Evolutionary conservation across 129 eudicot genomes (phyloP).

Genomic region (Escallonia rubra): DNA sequence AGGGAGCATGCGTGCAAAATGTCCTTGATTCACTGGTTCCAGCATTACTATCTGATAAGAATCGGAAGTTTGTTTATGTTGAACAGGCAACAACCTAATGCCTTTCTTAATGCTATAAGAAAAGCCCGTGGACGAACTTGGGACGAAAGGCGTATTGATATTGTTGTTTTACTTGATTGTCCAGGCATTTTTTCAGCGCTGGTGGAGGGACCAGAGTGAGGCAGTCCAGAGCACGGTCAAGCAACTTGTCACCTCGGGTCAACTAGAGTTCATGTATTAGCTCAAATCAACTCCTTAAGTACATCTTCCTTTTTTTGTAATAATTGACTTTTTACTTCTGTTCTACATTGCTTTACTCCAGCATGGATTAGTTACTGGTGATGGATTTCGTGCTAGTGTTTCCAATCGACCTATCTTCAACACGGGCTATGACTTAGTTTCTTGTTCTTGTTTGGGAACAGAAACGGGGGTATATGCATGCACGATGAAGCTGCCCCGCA

Average conservation of each 20-base stretch:
- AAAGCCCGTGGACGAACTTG: background rate
- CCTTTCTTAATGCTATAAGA: background rate
- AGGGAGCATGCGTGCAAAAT: slow-evolving; percentile 90
- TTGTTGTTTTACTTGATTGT: background rate
- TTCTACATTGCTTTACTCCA: background rate
- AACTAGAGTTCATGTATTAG: slow-evolving; percentile 26
- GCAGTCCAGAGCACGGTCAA: slow-evolving; percentile 14
- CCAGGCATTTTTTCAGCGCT: slow-evolving; percentile 36
- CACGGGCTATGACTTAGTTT: background rate
- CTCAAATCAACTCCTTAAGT: background rate
- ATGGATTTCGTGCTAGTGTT: background rate
- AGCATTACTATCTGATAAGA: slow-evolving; percentile 72
- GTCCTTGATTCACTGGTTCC: slow-evolving; percentile 80
- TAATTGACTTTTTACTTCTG: background rate
- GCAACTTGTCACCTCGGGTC: slow-evolving; percentile 19
- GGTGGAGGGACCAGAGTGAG: slow-evolving; percentile 32
- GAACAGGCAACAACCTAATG: slow-evolving; percentile 45
- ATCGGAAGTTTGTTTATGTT: slow-evolving; percentile 73
- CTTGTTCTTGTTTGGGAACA: slow-evolving; percentile 20
- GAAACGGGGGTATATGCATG: slow-evolving; percentile 95
- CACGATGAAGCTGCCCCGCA: slow-evolving; percentile 96
- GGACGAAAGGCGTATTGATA: background rate
- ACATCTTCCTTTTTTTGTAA: too few species aligned
- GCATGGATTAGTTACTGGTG: background rate
- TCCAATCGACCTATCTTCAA: background rate